Conservation (phyloP, 202 grass and related monocot genomes). For the Alloteropsis angusta region DNA sequence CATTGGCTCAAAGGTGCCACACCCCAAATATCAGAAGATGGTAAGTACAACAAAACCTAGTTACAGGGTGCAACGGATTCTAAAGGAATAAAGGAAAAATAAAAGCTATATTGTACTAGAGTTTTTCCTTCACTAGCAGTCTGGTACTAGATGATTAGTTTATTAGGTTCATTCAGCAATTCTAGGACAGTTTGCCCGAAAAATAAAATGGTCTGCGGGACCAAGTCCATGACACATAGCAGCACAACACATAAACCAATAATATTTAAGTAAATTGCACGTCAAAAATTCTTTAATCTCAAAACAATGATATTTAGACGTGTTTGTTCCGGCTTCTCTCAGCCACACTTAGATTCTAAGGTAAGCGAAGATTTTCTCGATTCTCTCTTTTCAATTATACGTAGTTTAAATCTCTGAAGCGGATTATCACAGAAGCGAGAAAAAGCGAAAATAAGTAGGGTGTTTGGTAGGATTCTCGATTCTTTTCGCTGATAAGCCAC, state of each 20-base stretch:
- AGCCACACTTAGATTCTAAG: no score
- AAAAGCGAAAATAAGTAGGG: no score
- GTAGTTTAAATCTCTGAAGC: no score
- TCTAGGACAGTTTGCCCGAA: background rate
- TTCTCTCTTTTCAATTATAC: no score
- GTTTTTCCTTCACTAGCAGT: background rate
- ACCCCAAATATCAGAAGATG: background rate
- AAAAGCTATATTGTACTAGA: background rate
- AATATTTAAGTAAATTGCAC: no score
- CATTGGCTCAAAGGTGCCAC: background rate
- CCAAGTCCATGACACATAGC: background rate
- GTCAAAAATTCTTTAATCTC: no score
- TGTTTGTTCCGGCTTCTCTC: no score
- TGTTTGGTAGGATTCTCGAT: no score
- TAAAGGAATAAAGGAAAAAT: background rate
- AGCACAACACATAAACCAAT: background rate
- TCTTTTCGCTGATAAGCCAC: no score
- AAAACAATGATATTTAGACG: no score
- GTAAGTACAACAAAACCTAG: background rate
- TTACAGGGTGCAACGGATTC: background rate
- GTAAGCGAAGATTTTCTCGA: no score
- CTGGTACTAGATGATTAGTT: background rate
- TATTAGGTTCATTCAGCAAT: background rate
- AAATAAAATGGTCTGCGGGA: background rate
- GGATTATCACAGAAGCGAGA: no score